Evolutionary conservation across 805 yeast species (phyloP).

Genomic region (Ogataea thermomethanolica): DNA sequence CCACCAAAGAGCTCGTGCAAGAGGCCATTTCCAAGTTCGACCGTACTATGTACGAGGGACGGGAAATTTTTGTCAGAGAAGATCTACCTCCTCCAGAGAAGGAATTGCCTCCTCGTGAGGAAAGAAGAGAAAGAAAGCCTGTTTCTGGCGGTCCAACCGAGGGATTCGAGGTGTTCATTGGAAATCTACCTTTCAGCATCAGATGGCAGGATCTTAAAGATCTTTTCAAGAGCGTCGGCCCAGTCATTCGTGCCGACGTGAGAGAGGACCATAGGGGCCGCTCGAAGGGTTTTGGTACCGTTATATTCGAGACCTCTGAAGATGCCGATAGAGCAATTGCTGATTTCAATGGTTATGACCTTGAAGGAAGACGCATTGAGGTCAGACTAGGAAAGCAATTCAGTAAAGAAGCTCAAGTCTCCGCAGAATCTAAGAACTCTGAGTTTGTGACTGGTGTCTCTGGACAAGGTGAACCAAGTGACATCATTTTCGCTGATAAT

Average conservation of each 20-base stretch:
- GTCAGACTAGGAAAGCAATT: constrained; percentile 65
- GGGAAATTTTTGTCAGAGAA: constrained; percentile 85
- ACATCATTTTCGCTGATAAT: constrained; percentile 65
- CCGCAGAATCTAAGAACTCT: constrained; percentile 36
- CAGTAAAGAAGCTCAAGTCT: constrained; percentile 21
- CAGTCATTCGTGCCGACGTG: constrained; percentile 79
- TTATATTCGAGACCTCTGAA: constrained; percentile 59
- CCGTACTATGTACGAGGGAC: constrained; percentile 61
- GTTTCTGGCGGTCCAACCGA: constrained; percentile 22
- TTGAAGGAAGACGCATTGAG: constrained; percentile 75
- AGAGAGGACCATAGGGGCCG: constrained; percentile 63
- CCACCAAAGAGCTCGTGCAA: constrained; percentile 58
- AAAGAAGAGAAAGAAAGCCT: constrained; percentile 18
- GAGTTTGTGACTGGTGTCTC: constrained; percentile 65
- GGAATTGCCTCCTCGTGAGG: constrained; percentile 30
- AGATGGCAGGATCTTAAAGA: constrained; percentile 87
- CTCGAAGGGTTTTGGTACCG: constrained; percentile 85
- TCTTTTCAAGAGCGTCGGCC: constrained; percentile 73
- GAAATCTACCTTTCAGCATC: constrained; percentile 77
- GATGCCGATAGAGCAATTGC: constrained; percentile 72
- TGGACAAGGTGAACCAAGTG: constrained; percentile 59
- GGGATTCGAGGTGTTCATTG: constrained; percentile 63
- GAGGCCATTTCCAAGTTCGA: constrained; percentile 69
- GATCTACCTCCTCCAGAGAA: constrained; percentile 78
- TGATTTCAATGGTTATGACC: constrained; percentile 60